Conservation (phyloP, 768 basidiomycete species). For the Trametes sanguinea region DNA sequence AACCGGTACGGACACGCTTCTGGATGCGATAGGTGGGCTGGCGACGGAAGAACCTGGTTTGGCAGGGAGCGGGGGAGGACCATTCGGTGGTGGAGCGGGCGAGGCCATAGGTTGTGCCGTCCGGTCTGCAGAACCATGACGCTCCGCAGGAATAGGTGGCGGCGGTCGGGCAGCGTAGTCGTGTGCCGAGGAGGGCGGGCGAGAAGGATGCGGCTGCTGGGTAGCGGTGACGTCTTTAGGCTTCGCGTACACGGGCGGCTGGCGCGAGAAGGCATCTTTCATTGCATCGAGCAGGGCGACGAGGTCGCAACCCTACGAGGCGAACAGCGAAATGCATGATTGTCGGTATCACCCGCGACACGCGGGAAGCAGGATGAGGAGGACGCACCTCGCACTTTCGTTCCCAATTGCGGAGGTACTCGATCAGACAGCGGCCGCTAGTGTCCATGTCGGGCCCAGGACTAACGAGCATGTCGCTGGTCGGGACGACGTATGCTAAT, state of each 20-base stretch:
- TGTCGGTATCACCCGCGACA: slow-evolving; percentile 9
- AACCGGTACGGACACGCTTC: slow-evolving; percentile 16
- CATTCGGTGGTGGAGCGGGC: slow-evolving; percentile 21
- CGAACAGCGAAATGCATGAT: slow-evolving; percentile 20
- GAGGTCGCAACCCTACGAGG: slow-evolving; percentile 73
- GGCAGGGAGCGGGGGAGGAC: slow-evolving; percentile 42
- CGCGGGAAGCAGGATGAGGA: slow-evolving; percentile 8
- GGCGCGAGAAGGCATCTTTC: slow-evolving; percentile 78
- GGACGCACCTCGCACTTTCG: slow-evolving; percentile 80
- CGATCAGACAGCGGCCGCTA: slow-evolving; percentile 69
- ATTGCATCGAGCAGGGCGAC: slow-evolving; percentile 71
- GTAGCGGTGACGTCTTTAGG: slow-evolving; percentile 43
- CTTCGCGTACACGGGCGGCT: slow-evolving; percentile 90
- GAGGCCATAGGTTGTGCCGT: slow-evolving; percentile 3
- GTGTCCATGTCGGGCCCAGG: slow-evolving; percentile 76
- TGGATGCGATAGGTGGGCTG: slow-evolving; percentile 13
- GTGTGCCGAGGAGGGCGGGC: slow-evolving; percentile 19
- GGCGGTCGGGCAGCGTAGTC: slow-evolving; percentile 33
- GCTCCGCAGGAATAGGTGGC: slow-evolving; percentile 27
- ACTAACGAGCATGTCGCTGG: slow-evolving; percentile 85
- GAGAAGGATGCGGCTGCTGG: slow-evolving; percentile 13
- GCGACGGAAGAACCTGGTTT: slow-evolving; percentile 35
- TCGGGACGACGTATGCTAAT: slow-evolving; percentile 90
- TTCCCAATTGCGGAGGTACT: slow-evolving; percentile 77
- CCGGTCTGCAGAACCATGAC: slow-evolving; percentile 9